Evolutionary conservation across 352 stramenopile species (phyloP).

Genomic region (Pythium aquatile): DNA sequence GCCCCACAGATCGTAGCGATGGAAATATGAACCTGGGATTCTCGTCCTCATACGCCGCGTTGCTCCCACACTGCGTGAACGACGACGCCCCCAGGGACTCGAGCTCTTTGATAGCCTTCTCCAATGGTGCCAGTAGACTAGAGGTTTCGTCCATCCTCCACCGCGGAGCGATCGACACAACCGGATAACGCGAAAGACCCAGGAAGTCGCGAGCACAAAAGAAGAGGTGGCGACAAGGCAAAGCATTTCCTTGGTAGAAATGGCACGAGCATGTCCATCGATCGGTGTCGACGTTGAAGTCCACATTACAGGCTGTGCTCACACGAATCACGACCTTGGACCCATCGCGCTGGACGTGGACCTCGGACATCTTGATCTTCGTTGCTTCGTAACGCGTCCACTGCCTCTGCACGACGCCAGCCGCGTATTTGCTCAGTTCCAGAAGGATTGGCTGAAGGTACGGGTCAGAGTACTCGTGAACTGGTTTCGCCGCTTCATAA

Average conservation of each 20-base stretch:
- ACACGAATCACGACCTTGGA: background rate
- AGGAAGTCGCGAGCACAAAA: conserved; percentile 1
- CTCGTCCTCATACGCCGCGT: background rate
- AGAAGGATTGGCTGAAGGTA: background rate
- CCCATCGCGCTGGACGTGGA: background rate
- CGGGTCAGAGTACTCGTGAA: background rate
- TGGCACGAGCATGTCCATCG: conserved; percentile 7
- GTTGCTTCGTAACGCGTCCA: conserved; percentile 11
- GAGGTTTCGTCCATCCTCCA: background rate
- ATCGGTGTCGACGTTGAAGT: background rate
- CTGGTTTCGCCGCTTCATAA: background rate
- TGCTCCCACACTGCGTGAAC: background rate
- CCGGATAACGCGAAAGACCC: background rate
- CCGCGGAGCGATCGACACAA: background rate
- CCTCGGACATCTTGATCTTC: conserved; percentile 8
- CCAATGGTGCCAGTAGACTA: background rate
- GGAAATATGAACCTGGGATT: background rate
- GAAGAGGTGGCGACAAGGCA: conserved; percentile 5
- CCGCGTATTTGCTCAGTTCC: conserved; percentile 7
- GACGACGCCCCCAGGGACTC: background rate
- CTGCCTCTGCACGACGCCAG: background rate
- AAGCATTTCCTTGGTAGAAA: background rate
- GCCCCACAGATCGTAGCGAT: background rate
- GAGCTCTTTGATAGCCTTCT: background rate
- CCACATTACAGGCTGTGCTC: background rate